Percentiles rank a stretch among this genome's conserved stretches.
Conservation (phyloP, 495 filamentous ascomycete species). For the Acidomyces sp. region DNA sequence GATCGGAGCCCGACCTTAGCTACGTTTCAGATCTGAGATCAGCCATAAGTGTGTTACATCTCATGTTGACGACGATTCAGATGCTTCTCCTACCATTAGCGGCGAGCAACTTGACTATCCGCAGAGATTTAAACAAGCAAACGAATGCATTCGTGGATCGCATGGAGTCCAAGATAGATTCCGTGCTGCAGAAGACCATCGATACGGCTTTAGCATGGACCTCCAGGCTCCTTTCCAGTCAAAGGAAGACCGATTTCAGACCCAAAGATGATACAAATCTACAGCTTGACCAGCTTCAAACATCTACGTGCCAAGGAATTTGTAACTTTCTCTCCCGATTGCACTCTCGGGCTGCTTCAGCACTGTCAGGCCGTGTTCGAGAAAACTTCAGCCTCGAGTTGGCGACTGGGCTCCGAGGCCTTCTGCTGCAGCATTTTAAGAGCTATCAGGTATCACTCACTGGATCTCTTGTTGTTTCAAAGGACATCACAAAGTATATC, state of each 20-base stretch:
- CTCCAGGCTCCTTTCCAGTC: constrained; percentile 54
- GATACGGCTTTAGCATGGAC: constrained; percentile 74
- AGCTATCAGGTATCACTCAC: constrained; percentile 82
- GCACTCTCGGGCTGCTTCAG: constrained; percentile 44
- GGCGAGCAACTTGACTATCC: constrained; percentile 72
- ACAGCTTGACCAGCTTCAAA: constrained; percentile 70
- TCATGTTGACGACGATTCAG: constrained; percentile 82
- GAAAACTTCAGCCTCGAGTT: constrained; percentile 72
- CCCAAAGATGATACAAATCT: constrained; percentile 68
- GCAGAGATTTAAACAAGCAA: constrained; percentile 80
- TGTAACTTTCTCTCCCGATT: constrained; percentile 61
- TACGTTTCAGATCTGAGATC: constrained; percentile 68
- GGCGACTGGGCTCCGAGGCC: constrained; percentile 57
- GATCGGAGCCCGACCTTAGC: constrained; percentile 78
- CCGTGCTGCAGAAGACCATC: constrained; percentile 71
- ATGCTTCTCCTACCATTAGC: constrained; percentile 86
- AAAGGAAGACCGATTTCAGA: constrained; percentile 87
- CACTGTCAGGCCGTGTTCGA: constrained; percentile 63
- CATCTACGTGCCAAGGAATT: constrained; percentile 68
- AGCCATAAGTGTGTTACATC: constrained; percentile 75
- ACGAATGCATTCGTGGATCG: constrained; percentile 56
- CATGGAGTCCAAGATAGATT: constrained; percentile 81
- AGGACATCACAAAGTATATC: constrained; percentile 87
- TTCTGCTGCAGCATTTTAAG: constrained; percentile 86
- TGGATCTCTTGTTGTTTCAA: constrained; percentile 86